Evolutionary conservation across 345 rosid species (phyloP).

Genomic region (Rhizophora mangle): DNA sequence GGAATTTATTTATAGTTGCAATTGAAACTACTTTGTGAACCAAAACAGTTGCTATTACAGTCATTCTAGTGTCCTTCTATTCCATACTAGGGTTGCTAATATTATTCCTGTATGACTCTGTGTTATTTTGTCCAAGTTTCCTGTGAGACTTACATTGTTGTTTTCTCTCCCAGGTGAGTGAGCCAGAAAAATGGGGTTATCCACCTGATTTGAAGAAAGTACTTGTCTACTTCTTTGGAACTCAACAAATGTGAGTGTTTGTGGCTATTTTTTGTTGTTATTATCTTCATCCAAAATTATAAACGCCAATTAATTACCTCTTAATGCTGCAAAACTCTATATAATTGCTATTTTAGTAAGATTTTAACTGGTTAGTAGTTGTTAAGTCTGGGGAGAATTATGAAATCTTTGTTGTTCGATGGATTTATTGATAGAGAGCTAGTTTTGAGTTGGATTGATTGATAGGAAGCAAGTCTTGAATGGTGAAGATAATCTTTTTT

Average conservation of each 20-base stretch:
- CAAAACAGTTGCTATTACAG: neutral
- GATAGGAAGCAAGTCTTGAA: no score
- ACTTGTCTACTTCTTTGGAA: constrained; percentile 86
- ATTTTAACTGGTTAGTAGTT: no score
- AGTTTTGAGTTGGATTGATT: no score
- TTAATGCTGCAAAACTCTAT: no score
- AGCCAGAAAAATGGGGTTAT: constrained; percentile 93
- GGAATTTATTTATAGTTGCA: neutral
- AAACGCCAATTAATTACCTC: no score
- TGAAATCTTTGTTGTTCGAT: no score
- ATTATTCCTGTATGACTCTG: neutral
- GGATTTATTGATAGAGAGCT: no score
- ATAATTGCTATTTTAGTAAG: no score
- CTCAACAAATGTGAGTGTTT: constrained; percentile 89
- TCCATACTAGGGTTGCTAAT: neutral
- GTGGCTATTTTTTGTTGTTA: neutral
- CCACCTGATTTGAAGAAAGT: constrained; percentile 85
- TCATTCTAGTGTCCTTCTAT: neutral
- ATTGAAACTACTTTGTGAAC: neutral
- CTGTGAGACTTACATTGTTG: constrained; percentile 18
- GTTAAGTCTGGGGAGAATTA: no score
- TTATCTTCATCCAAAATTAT: neutral
- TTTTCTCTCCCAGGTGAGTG: constrained; percentile 63
- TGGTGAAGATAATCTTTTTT: neutral
- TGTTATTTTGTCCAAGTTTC: neutral